Percentiles rank a stretch among this genome's conserved stretches.
Conservation (phyloP, 108 stramenopile species). For the Cylindrotheca closterium region DNA sequence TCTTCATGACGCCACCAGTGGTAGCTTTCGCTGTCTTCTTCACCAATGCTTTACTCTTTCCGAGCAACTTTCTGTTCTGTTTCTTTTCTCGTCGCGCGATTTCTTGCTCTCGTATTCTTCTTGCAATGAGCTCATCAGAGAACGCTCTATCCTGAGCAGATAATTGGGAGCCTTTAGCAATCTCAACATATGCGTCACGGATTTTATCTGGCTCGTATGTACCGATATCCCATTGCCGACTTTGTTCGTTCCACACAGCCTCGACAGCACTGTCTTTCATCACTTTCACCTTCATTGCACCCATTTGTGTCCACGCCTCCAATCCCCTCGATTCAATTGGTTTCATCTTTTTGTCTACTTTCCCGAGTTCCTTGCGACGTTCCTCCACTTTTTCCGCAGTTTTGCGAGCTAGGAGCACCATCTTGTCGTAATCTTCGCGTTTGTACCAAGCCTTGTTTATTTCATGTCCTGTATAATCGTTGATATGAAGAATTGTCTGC, state of each 20-base stretch:
- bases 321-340: slow-evolving; percentile 35
- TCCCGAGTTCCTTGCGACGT: slow-evolving; percentile 22
- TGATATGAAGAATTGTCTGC: slow-evolving; percentile 37
- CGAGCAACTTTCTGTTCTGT: slow-evolving; percentile 12
- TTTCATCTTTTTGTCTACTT: slow-evolving; percentile 26
- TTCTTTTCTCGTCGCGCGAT: slow-evolving; percentile 18
- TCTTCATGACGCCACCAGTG: slow-evolving; percentile 22
- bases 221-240: slow-evolving; percentile 36
- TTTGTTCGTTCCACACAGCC: slow-evolving; percentile 39
- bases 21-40: slow-evolving; percentile 26
- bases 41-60: slow-evolving; percentile 29
- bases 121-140: slow-evolving; percentile 24
- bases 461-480: slow-evolving; percentile 38
- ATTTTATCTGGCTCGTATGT: slow-evolving; percentile 23
- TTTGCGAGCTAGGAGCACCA: slow-evolving; percentile 28
- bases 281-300: slow-evolving; percentile 20
- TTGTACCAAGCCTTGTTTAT: slow-evolving; percentile 30
- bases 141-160: slow-evolving; percentile 23
- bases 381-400: slow-evolving; percentile 32
- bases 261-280: slow-evolving; percentile 35
- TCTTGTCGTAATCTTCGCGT: slow-evolving; percentile 38
- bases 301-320: slow-evolving; percentile 39
- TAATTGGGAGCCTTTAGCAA: slow-evolving; percentile 11
- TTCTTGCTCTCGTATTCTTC: slow-evolving; percentile 19
- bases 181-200: slow-evolving; percentile 17